Conservation (phyloP, 257 asterid species). For the Nicotiana knightiana region DNA sequence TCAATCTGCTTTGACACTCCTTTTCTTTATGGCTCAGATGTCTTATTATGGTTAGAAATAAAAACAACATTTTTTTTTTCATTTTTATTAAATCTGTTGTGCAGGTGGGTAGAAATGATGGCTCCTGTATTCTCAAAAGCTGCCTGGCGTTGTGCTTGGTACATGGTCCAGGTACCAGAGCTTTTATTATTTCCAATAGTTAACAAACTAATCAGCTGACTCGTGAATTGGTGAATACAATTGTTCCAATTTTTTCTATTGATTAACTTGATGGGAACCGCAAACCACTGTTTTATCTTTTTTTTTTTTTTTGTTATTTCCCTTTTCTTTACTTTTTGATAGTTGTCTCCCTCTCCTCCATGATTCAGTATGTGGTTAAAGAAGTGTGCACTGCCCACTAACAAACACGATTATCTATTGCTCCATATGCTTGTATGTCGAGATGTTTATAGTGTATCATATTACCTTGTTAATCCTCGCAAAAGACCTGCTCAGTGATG, state of each 20-base stretch:
- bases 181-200: neutral
- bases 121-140: constrained; percentile 89
- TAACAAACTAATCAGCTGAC: neutral
- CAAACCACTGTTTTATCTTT: neutral
- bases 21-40: neutral
- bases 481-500: neutral
- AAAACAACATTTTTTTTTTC: neutral
- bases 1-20: neutral
- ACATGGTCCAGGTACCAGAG: constrained; percentile 69
- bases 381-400: neutral
- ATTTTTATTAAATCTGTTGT: neutral
- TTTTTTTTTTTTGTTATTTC: no score
- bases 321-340: neutral
- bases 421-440: neutral
- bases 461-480: neutral
- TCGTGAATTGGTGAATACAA: neutral
- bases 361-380: neutral
- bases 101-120: constrained; percentile 99
- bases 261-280: neutral
- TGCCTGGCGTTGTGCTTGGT: constrained; percentile 95
- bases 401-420: neutral
- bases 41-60: neutral
- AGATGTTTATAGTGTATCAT: neutral
- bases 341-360: neutral
- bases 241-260: neutral